phyloP scores from a whole-genome alignment of 352 stramenopile genomes.

The Thraustochytrium striatum region DNA sequence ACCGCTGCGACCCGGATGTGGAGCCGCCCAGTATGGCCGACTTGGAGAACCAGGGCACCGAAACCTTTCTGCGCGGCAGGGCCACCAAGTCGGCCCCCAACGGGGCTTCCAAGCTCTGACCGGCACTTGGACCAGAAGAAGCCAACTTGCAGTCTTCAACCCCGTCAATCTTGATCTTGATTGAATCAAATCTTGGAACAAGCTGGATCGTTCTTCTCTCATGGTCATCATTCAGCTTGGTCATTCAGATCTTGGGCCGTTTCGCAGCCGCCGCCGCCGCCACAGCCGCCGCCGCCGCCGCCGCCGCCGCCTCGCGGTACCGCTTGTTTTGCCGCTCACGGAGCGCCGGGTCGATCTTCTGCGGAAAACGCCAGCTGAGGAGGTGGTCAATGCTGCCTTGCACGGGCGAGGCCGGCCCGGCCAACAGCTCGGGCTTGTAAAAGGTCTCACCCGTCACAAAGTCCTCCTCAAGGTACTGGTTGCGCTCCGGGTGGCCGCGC shows the following conservation, averaged over 20 bases:
- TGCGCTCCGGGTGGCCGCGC: neutral
- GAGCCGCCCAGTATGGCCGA: conserved; percentile 42
- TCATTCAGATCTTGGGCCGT: too few relatives aligned
- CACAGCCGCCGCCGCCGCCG: too few relatives aligned
- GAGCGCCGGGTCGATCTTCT: neutral
- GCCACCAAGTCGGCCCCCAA: conserved; percentile 5
- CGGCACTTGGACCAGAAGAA: too few relatives aligned
- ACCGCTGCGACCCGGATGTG: neutral
- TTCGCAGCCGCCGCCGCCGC: too few relatives aligned
- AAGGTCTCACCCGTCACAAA: neutral
- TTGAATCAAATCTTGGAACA: too few relatives aligned
- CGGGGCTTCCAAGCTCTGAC: conserved; percentile 32
- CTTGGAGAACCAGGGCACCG: neutral
- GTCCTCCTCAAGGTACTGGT: neutral
- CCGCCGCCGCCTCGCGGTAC: too few relatives aligned
- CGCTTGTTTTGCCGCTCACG: neutral
- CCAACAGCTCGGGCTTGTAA: neutral
- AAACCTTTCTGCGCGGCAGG: neutral
- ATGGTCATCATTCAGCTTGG: too few relatives aligned
- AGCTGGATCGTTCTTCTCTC: too few relatives aligned
- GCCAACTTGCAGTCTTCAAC: too few relatives aligned
- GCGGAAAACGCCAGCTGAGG: neutral
- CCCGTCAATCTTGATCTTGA: too few relatives aligned
- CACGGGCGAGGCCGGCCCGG: neutral
- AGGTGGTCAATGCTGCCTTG: neutral